Conservation (phyloP, 192 early-diverging fungal species). For the Jimgerdemannia flammicorona region DNA sequence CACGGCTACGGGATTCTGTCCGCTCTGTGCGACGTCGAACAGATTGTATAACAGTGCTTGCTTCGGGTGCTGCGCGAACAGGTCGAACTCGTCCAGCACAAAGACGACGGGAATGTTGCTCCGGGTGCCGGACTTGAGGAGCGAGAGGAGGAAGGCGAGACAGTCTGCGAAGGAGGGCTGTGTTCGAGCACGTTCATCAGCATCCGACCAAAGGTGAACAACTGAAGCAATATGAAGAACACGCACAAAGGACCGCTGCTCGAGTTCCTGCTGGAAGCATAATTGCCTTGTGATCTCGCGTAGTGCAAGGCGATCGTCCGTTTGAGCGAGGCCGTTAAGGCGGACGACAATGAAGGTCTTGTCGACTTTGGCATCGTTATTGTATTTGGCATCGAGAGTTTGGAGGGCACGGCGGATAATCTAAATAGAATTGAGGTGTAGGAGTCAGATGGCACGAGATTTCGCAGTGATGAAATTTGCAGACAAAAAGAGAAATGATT, state of each 20-base stretch:
- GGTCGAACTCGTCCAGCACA: constrained; percentile 91
- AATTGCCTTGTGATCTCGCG: constrained; percentile 83
- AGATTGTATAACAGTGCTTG: constrained; percentile 93
- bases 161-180: constrained; percentile 71
- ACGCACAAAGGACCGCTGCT: constrained; percentile 25
- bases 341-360: constrained; percentile 61
- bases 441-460: no score
- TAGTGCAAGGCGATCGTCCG: constrained; percentile 75
- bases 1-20: constrained; percentile 80
- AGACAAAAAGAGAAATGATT: constrained; percentile 4
- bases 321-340: constrained; percentile 78
- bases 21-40: constrained; percentile 85
- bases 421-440: constrained; percentile 2
- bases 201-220: constrained; percentile 33
- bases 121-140: constrained; percentile 55
- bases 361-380: constrained; percentile 7
- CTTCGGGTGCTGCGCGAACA: constrained; percentile 89
- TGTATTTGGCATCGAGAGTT: constrained; percentile 23
- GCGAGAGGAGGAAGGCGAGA: constrained; percentile 56
- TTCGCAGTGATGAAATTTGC: no score
- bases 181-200: constrained; percentile 2
- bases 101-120: constrained; percentile 71
- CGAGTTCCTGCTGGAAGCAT: constrained; percentile 49
- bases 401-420: constrained; percentile 38
- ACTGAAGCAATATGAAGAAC: constrained; percentile 21